Percentiles rank a stretch among this genome's conserved stretches.
Conservation (phyloP, 2,329 filamentous ascomycete genomes). For the Cladobotryum protrusum region DNA sequence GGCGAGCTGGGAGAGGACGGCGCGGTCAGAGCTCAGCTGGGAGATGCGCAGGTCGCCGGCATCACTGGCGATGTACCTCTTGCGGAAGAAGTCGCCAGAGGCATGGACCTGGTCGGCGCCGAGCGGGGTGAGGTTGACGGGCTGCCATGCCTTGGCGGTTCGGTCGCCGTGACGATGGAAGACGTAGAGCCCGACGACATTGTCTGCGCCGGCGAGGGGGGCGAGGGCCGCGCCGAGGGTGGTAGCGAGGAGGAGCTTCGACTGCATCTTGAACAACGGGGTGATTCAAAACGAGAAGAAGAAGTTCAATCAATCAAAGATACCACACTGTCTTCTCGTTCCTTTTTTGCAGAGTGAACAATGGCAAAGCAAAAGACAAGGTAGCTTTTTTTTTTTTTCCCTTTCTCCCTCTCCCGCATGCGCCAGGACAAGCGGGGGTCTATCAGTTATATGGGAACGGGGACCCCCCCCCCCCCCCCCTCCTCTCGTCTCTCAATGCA, state of each 20-base stretch:
- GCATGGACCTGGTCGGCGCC: constrained; percentile 70
- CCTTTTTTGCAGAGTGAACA: not conserved
- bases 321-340: not conserved
- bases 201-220: constrained; percentile 47
- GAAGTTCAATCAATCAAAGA: no score
- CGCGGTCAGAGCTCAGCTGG: constrained; percentile 59
- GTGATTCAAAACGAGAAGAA: not conserved
- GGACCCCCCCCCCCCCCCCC: no score
- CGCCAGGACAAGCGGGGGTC: not conserved
- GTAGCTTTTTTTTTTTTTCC: not conserved
- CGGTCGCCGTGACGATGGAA: constrained; percentile 89
- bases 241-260: constrained; percentile 32
- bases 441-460: no score
- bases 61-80: constrained; percentile 62
- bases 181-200: constrained; percentile 74
- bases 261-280: constrained; percentile 26
- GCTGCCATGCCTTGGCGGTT: constrained; percentile 67
- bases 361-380: not conserved
- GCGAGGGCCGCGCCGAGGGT: constrained; percentile 29
- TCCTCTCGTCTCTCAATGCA: no score
- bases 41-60: constrained; percentile 50
- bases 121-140: constrained; percentile 68
- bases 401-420: no score
- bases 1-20: constrained; percentile 63
- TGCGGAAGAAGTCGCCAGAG: constrained; percentile 69